Evolutionary conservation across 345 rosid genomes (phyloP).

Genomic region (Durio zibethinus): DNA sequence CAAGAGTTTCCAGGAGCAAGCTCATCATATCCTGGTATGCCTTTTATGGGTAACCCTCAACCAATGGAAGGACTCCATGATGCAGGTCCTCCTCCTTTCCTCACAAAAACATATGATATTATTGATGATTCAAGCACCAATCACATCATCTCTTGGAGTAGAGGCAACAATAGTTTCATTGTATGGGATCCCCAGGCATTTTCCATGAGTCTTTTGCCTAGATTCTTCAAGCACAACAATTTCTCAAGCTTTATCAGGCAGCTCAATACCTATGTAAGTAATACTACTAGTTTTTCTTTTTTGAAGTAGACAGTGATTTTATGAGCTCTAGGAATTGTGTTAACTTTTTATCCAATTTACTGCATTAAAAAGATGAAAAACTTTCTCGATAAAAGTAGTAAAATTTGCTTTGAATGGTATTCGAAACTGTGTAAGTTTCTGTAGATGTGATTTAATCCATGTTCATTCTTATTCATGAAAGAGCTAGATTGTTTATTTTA

Average conservation of each 20-base stretch:
- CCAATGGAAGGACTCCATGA: constrained; percentile 80
- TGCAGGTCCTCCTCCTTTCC: constrained; percentile 75
- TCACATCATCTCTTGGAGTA: constrained; percentile 73
- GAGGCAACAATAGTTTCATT: constrained; percentile 58
- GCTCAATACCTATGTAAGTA: constrained; percentile 76
- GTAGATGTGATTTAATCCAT: background rate
- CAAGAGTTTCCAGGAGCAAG: constrained; percentile 20
- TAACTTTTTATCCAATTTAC: background rate
- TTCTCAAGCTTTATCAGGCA: constrained; percentile 85
- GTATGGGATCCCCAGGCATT: constrained; percentile 62
- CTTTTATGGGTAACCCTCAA: constrained; percentile 30
- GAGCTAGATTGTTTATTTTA: constrained; percentile 1
- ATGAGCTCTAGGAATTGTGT: background rate
- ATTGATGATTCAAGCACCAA: constrained; percentile 63
- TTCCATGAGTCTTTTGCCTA: constrained; percentile 23
- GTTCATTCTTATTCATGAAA: background rate
- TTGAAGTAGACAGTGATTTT: background rate
- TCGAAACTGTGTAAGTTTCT: background rate
- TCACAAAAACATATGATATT: constrained; percentile 72
- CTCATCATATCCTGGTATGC: background rate
- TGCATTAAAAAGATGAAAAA: too few species aligned
- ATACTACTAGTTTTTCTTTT: background rate
- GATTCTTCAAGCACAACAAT: constrained; percentile 73
- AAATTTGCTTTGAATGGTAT: too few species aligned
- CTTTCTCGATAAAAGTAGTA: too few species aligned